phyloP scores from a whole-genome alignment of 345 rosid species.

The Dimocarpus longan region DNA sequence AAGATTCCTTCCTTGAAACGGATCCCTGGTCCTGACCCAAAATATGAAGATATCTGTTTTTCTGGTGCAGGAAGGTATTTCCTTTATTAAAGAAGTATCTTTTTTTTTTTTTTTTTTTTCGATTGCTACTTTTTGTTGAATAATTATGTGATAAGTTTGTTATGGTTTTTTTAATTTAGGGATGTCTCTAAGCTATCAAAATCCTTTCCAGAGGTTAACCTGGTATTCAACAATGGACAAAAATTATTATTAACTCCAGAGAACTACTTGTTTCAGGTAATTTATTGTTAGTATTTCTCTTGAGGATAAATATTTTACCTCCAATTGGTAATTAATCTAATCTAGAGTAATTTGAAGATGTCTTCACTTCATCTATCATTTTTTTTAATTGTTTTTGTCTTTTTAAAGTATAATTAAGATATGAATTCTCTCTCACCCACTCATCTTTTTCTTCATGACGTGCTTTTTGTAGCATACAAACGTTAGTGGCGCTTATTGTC shows the following conservation, averaged over 20 bases:
- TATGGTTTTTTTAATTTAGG: constrained; percentile 30
- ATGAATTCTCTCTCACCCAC: constrained; percentile 11
- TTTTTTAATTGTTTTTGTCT: constrained; percentile 3
- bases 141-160: constrained; percentile 8
- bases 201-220: constrained; percentile 56
- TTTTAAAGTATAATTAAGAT: neutral
- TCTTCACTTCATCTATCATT: constrained; percentile 12
- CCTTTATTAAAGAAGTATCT: neutral
- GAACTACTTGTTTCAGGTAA: constrained; percentile 75
- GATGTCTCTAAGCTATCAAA: constrained; percentile 50
- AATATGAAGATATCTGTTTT: constrained; percentile 70
- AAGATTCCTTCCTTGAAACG: constrained; percentile 61
- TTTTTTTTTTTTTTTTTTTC: neutral
- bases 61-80: constrained; percentile 68
- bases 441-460: constrained; percentile 19
- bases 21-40: constrained; percentile 76
- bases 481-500: constrained; percentile 70
- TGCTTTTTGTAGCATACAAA: constrained; percentile 57
- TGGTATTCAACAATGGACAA: constrained; percentile 66
- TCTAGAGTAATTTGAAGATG: constrained; percentile 11
- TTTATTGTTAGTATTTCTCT: constrained; percentile 11
- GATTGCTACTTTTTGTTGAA: neutral
- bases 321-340: constrained; percentile 5
- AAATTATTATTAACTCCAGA: constrained; percentile 69
- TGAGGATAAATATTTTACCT: constrained; percentile 8